phyloP scores from a whole-genome alignment of 2,329 filamentous ascomycete species.

The Colletotrichum chlorophyti region DNA sequence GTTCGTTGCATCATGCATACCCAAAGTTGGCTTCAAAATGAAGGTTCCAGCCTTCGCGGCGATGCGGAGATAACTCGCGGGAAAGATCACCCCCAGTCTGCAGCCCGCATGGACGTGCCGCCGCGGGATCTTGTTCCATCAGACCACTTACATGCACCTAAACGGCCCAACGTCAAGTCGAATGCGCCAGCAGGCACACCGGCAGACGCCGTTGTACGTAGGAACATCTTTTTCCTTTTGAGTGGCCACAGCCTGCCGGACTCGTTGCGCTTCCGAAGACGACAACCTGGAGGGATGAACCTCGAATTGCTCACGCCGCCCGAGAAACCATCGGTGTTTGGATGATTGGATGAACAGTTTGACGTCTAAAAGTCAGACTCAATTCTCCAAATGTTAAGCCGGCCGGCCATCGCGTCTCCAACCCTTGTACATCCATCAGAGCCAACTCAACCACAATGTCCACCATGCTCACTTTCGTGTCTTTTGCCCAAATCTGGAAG shows the following conservation, averaged over 20 bases:
- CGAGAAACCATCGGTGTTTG: conserved; percentile 13
- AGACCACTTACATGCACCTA: conserved; percentile 15
- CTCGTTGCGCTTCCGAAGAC: too few relatives aligned
- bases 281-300: too few relatives aligned
- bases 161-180: background rate
- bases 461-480: conserved; percentile 11
- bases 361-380: too few relatives aligned
- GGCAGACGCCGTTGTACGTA: background rate
- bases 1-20: background rate
- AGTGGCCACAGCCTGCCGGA: too few relatives aligned
- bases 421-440: background rate
- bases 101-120: conserved; percentile 8
- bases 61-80: conserved; percentile 25
- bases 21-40: background rate
- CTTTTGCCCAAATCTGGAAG: conserved; percentile 10
- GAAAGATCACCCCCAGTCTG: background rate
- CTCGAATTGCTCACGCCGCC: background rate
- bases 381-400: too few relatives aligned
- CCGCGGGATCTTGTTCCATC: conserved; percentile 1
- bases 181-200: background rate
- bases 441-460: background rate
- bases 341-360: background rate
- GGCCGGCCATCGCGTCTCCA: too few relatives aligned
- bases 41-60: conserved; percentile 5
- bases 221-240: background rate